phyloP scores from a whole-genome alignment of 1,284 basidiomycete genomes.

The Rhodotorula mucilaginosa region DNA sequence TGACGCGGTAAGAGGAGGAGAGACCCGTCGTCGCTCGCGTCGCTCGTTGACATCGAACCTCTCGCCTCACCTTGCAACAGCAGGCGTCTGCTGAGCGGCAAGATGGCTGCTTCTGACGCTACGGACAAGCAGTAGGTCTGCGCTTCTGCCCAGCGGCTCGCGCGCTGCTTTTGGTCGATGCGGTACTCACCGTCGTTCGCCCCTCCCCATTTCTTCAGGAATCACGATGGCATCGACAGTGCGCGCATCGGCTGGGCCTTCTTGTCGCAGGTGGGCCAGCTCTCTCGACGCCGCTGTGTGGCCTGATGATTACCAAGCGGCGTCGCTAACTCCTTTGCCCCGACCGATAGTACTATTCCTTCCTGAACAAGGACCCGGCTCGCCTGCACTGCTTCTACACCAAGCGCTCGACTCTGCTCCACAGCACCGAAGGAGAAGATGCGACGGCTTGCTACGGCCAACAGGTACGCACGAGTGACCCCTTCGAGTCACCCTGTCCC shows the following conservation, averaged over 20 bases:
- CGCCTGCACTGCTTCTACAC: conserved; percentile 99
- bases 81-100: too few species aligned
- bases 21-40: too few species aligned
- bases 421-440: conserved; percentile 94
- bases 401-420: conserved; percentile 93
- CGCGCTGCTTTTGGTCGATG: not conserved
- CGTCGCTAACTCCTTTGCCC: not conserved
- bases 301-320: not conserved
- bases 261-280: conserved; percentile 33
- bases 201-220: conserved; percentile 1
- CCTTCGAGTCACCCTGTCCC: too few species aligned
- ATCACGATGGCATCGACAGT: conserved; percentile 13
- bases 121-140: conserved; percentile 17
- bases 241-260: conserved; percentile 38
- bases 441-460: conserved; percentile 83
- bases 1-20: too few species aligned
- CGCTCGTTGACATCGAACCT: too few species aligned
- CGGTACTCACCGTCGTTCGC: not conserved
- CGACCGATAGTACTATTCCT: conserved; percentile 29
- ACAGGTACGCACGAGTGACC: conserved; percentile 58
- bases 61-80: too few species aligned
- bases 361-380: conserved; percentile 82
- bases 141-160: not conserved
- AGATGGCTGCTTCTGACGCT: conserved; percentile 21
- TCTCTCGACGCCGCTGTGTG: too few species aligned